Conservation (phyloP, 768 basidiomycete genomes). For the Hydnomerulius pinastri region DNA sequence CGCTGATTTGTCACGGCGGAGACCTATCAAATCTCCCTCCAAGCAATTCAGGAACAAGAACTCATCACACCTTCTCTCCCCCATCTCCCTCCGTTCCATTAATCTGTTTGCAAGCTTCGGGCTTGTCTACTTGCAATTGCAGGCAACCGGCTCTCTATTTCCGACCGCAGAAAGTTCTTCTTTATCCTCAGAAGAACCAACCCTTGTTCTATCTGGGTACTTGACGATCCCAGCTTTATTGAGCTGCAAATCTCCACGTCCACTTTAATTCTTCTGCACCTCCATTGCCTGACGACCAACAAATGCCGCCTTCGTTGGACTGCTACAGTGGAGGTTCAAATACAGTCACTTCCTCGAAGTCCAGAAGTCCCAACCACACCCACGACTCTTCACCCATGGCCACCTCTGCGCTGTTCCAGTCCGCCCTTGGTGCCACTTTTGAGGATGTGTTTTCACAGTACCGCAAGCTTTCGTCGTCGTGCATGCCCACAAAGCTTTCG, state of each 20-base stretch:
- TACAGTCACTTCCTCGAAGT: conserved; percentile 15
- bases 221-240: conserved; percentile 19
- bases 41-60: conserved; percentile 15
- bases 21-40: background rate
- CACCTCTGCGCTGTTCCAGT: conserved; percentile 4
- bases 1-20: background rate
- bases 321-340: conserved; percentile 23
- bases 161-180: conserved; percentile 14
- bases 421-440: background rate
- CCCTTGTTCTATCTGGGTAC: conserved; percentile 14
- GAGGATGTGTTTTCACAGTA: conserved; percentile 6
- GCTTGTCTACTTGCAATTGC: conserved; percentile 11
- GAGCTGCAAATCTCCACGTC: conserved; percentile 32
- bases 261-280: conserved; percentile 18
- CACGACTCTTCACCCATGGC: conserved; percentile 18
- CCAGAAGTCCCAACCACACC: background rate
- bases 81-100: conserved; percentile 9
- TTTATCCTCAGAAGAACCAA: conserved; percentile 20
- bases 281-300: conserved; percentile 34
- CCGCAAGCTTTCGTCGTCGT: conserved; percentile 9
- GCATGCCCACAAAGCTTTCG: background rate
- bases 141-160: conserved; percentile 19
- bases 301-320: conserved; percentile 31
- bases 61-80: conserved; percentile 15
- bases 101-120: conserved; percentile 1